phyloP scores from a whole-genome alignment of 805 yeast genomes.

The Priceomyces fermenticarens region DNA sequence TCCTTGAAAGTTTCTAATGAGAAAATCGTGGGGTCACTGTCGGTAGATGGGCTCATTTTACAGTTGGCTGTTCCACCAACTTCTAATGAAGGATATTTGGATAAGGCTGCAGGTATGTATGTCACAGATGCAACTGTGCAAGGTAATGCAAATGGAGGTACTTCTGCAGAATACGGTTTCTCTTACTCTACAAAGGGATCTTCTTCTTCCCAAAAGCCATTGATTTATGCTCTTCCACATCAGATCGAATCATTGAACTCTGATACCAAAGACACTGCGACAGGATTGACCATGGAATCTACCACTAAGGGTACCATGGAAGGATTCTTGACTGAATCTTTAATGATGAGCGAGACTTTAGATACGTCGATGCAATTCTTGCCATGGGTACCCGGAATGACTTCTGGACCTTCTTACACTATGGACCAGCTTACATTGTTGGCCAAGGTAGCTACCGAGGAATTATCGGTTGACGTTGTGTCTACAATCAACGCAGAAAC shows the following conservation, averaged over 20 bases:
- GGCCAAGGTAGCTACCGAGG: slow-evolving; percentile 45
- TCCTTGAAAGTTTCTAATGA: slow-evolving; percentile 28
- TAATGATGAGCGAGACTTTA: slow-evolving; percentile 38
- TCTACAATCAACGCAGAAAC: slow-evolving; percentile 32
- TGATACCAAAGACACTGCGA: slow-evolving; percentile 23
- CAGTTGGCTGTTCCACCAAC: slow-evolving; percentile 32
- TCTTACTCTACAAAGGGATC: slow-evolving; percentile 48
- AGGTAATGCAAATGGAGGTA: slow-evolving; percentile 47
- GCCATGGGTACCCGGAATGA: slow-evolving; percentile 41
- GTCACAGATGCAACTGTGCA: slow-evolving; percentile 46
- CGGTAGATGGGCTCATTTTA: slow-evolving; percentile 44
- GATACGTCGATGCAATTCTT: slow-evolving; percentile 39
- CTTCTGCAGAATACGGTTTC: slow-evolving; percentile 46
- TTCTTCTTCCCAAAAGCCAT: slow-evolving; percentile 44
- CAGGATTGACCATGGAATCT: slow-evolving; percentile 44
- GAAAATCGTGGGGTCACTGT: slow-evolving; percentile 40
- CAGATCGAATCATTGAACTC: slow-evolving; percentile 39
- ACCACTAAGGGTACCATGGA: slow-evolving; percentile 52
- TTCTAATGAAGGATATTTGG: slow-evolving; percentile 45
- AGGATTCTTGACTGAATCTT: slow-evolving; percentile 39
- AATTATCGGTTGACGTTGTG: slow-evolving; percentile 45
- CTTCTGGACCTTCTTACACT: slow-evolving; percentile 34
- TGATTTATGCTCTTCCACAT: slow-evolving; percentile 55
- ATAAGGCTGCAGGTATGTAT: slow-evolving; percentile 68
- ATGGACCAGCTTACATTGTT: slow-evolving; percentile 40